Base-by-base conservation (phyloP, 2,329 filamentous ascomycete genomes). In the Colletotrichum sublineola region DNA sequence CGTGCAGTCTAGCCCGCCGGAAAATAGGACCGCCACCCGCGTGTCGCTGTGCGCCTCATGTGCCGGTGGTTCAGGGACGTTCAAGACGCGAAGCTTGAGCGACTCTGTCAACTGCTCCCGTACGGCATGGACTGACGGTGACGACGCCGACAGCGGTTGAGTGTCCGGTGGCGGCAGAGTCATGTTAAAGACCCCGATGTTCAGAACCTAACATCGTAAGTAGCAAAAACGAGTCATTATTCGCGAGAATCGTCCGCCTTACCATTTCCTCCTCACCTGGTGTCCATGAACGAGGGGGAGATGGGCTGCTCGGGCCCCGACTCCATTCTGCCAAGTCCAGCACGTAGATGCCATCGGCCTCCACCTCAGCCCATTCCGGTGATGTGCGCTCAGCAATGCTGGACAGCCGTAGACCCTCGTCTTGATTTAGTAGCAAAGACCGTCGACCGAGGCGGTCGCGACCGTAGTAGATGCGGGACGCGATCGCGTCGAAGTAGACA, bases 1-100 rank as follows among this genome's bases (percentile, higher is more conserved):
- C 0, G 95, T 96, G 79, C 96, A 98, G 80, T 99, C 96, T 8
- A 99, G 87, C 0, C 96, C 96, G 2, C 96, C 96, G 0, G 96
- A 99, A 80, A 98, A 99, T 0, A 99, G 85, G 1, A 99, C 86
- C 0, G 94, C 95, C 18, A 97, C 81, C 67, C 87, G 88, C 24
- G 88, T 85, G 74, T 86, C 83, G 12, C 74, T 76, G 9, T 75
- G 61, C 38, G 61, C 62, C 53, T 71, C 56, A 33, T 69, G 68
- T 7, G 77, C 80, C 14, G 87, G 89, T 1, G 89, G 90, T 57
- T 85, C 78, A 0, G 93, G 93, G 7, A 97, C 89, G 53, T 90
- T 85, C 11, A 90, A 81, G 20, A 95, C 86, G 53, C 94, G 90
- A 9, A 91, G 79, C 68, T 85, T 84, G 8, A 97, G 81, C 5